These are phyloP conservation scores for Entomortierella beljakovae DNA, from an alignment of 192 early-diverging fungal species.

Conservation along the genomic window DNA sequence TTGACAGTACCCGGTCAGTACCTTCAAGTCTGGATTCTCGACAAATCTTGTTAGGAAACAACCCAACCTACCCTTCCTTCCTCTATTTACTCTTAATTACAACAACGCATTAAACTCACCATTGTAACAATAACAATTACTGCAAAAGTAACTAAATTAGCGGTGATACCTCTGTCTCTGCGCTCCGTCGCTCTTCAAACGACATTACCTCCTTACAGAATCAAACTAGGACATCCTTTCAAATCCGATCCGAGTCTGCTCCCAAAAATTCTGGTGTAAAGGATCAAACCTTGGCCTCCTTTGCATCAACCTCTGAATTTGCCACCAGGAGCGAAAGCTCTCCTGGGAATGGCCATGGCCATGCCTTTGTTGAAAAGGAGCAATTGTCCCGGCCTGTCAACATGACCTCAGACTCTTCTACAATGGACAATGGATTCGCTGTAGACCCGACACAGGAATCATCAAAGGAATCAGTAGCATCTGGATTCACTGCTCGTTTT, in stretches of 20 bases:
- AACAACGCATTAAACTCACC: neutral
- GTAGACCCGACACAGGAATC: neutral
- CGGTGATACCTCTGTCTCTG: neutral
- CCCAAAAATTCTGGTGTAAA: neutral
- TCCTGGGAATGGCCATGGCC: neutral
- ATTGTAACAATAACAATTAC: neutral
- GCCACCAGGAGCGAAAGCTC: neutral
- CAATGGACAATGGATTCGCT: neutral
- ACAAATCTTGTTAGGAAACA: too few relatives aligned
- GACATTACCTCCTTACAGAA: neutral
- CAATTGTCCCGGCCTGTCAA: too few relatives aligned
- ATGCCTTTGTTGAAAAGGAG: neutral
- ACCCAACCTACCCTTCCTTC: too few relatives aligned
- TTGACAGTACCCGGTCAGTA: too few relatives aligned
- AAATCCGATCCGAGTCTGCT: neutral
- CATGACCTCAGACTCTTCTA: too few relatives aligned
- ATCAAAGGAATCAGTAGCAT: neutral
- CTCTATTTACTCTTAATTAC: neutral
- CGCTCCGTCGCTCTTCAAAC: neutral
- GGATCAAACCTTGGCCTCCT: slow-evolving; percentile 4
- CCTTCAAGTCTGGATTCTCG: too few relatives aligned
- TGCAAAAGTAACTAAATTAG: neutral
- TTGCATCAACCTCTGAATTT: neutral
- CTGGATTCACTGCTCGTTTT: slow-evolving; percentile 9
- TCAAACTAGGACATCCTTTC: neutral